Conservation (phyloP, 805 yeast species). For the Hermanozyma aechmeae region DNA sequence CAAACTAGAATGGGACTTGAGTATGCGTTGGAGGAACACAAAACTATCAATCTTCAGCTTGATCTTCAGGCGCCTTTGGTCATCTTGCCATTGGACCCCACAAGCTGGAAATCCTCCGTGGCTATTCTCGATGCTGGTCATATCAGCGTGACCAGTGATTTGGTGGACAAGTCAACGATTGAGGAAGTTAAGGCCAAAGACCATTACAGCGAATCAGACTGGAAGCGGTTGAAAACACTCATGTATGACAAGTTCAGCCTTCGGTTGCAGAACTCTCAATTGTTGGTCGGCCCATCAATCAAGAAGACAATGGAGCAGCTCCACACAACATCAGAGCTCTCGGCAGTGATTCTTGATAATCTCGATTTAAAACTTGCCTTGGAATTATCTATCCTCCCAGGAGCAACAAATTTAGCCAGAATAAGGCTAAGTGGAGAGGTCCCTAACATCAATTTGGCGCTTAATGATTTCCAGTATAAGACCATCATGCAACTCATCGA, state of each 20-base stretch:
- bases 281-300: conserved; percentile 76
- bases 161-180: conserved; percentile 61
- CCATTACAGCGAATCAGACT: conserved; percentile 55
- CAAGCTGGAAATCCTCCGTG: conserved; percentile 76
- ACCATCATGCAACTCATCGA: conserved; percentile 73
- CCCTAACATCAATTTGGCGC: conserved; percentile 58
- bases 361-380: conserved; percentile 64
- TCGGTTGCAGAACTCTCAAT: conserved; percentile 74
- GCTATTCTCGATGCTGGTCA: conserved; percentile 95
- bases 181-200: conserved; percentile 60
- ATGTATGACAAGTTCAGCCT: conserved; percentile 87
- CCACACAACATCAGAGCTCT: conserved; percentile 34
- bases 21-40: conserved; percentile 90
- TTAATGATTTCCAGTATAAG: conserved; percentile 88
- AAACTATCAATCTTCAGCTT: conserved; percentile 73
- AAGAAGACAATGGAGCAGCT: conserved; percentile 69
- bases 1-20: conserved; percentile 90
- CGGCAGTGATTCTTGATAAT: conserved; percentile 64
- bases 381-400: conserved; percentile 80
- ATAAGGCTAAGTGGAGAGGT: conserved; percentile 69
- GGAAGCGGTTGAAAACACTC: conserved; percentile 62
- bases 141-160: conserved; percentile 71
- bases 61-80: conserved; percentile 93
- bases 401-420: conserved; percentile 63
- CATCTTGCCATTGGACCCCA: conserved; percentile 75